phyloP scores from a whole-genome alignment of 2,329 filamentous ascomycete species.

The Sodiomyces alkalinus region DNA sequence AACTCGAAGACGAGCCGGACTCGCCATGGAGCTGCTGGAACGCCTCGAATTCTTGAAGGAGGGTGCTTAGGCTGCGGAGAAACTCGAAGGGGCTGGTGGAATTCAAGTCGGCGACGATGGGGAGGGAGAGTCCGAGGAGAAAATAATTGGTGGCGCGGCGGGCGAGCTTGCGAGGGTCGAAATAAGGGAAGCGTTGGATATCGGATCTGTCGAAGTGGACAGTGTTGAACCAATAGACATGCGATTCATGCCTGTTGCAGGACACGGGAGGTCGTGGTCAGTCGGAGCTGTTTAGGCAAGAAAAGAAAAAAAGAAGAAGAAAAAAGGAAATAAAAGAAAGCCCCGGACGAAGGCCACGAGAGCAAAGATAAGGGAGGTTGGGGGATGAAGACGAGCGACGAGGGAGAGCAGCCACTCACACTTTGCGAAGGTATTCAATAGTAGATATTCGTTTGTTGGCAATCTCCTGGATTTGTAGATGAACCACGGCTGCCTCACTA shows the following conservation, averaged over 20 bases:
- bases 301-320: neutral
- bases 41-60: slow-evolving; percentile 82
- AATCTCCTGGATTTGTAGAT: slow-evolving; percentile 63
- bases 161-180: slow-evolving; percentile 68
- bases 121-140: slow-evolving; percentile 80
- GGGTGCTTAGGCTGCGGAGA: slow-evolving; percentile 68
- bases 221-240: slow-evolving; percentile 97
- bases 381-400: too few species aligned
- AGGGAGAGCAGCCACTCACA: too few species aligned
- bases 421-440: slow-evolving; percentile 80
- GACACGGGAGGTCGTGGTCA: too few species aligned
- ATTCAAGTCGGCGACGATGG: slow-evolving; percentile 78
- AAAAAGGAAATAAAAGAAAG: too few species aligned
- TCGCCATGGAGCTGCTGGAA: slow-evolving; percentile 80
- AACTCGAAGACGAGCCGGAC: slow-evolving; percentile 52
- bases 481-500: slow-evolving; percentile 31
- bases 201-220: slow-evolving; percentile 78
- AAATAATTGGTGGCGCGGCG: slow-evolving; percentile 89
- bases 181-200: slow-evolving; percentile 69
- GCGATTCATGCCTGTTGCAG: slow-evolving; percentile 63
- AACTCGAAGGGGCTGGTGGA: slow-evolving; percentile 70
- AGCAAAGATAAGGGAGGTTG: too few species aligned
- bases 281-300: neutral
- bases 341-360: too few species aligned
- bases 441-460: slow-evolving; percentile 89